Base-by-base conservation (phyloP, 2,329 filamentous ascomycete species). In the Colletotrichum incanum region DNA sequence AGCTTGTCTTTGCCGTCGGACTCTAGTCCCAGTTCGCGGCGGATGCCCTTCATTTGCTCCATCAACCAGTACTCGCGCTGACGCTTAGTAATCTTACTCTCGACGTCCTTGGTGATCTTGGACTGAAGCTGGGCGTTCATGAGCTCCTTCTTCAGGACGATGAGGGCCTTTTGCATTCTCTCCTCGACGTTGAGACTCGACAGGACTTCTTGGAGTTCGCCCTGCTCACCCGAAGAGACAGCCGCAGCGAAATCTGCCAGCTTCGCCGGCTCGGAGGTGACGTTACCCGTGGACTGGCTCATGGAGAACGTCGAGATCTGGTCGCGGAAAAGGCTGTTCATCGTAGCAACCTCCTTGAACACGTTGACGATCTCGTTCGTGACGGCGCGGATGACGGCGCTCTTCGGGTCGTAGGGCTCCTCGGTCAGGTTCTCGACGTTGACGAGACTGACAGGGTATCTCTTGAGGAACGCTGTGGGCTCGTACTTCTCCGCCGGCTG, bases 11-110 rank as follows among this genome's bases (percentile, higher is more conserved):
- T 99, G 75, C 97, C 96, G 79, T 99, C 96, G 7, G 94, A 97
- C 81, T 99, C 97, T 65, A 99, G 94, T 28, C 97, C 96, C 60
- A 99, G 90, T 83, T 99, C 96, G 71, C 96, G 90, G 71, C 94
- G 93, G 79, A 99, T 99, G 34, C 95, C 96, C 86, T 98, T 98
- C 95, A 99, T 98, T 82, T 99, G 97, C 83, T 99, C 96, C 94
- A 98, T 97, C 58, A 99, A 86, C 94, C 95, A 98, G 84, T 98
- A 99, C 80, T 99, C 96, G 64, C 96, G 92, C 81, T 99, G 96
- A 39, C 96, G 92, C 84, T 99, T 98, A 77, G 95, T 95, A 65
- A 99, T 98, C 84, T 98, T 98, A 79, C 91, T 94, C 82, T 98
- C 96, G 23, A 99, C 97, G 79, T 99, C 96, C 84, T 98, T 98